Conservation (phyloP, 1,284 basidiomycete species). For the Wallemia hederae region DNA sequence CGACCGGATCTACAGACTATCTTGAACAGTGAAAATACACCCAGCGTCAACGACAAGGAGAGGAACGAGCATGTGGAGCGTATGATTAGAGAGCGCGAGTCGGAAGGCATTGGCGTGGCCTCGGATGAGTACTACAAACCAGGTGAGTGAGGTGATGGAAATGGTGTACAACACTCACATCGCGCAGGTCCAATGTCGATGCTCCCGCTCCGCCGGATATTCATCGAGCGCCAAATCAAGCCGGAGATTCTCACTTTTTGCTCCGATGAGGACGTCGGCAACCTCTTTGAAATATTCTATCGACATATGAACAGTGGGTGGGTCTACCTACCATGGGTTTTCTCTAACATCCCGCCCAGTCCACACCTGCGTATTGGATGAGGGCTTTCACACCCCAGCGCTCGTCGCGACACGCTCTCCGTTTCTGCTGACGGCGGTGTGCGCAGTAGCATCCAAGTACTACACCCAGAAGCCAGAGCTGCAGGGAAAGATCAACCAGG, state of each 20-base stretch:
- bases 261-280: constrained; percentile 50
- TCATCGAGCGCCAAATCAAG: constrained; percentile 63
- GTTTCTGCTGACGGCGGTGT: constrained; percentile 82
- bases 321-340: constrained; percentile 5
- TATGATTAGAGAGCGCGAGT: constrained; percentile 6
- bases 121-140: constrained; percentile 83
- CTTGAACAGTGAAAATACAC: constrained; percentile 5
- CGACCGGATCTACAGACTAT: constrained; percentile 1
- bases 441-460: constrained; percentile 73
- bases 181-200: constrained; percentile 51
- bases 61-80: constrained; percentile 1
- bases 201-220: constrained; percentile 48
- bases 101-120: constrained; percentile 36
- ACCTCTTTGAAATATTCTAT: constrained; percentile 74
- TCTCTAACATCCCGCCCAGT: constrained; percentile 8
- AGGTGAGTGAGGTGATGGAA: constrained; percentile 22
- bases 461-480: constrained; percentile 58
- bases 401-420: constrained; percentile 72
- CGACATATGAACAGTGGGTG: constrained; percentile 28
- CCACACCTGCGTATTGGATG: constrained; percentile 43
- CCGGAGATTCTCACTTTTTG: constrained; percentile 71
- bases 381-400: constrained; percentile 65
- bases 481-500: constrained; percentile 44
- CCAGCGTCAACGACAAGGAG: constrained; percentile 4
- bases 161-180: constrained; percentile 2